These are phyloP conservation scores for Chlamydomonas schloesseri DNA, from an alignment of 139 green algal genomes.

Conservation along the genomic window DNA sequence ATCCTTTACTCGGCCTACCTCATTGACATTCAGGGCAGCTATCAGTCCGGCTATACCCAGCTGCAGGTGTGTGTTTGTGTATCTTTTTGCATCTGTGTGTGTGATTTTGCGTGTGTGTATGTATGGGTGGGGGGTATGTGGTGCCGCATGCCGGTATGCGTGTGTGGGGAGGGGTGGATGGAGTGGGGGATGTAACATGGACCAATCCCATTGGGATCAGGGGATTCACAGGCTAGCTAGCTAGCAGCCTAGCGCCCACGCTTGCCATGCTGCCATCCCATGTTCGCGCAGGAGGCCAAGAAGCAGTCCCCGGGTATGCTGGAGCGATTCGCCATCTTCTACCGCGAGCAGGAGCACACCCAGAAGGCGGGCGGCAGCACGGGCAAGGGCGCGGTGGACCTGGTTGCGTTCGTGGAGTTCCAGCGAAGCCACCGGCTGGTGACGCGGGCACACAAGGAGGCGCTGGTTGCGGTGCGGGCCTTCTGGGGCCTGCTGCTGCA, in stretches of 20 bases:
- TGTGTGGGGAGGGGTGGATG: too few relatives aligned
- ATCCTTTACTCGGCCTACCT: constrained; percentile 61
- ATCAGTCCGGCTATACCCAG: constrained; percentile 9
- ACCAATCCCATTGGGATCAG: too few relatives aligned
- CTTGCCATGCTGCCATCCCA: too few relatives aligned
- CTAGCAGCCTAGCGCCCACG: too few relatives aligned
- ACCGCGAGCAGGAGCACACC: constrained; percentile 51
- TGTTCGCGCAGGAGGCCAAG: constrained; percentile 11
- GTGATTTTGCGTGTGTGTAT: too few relatives aligned
- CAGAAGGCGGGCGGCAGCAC: constrained; percentile 23
- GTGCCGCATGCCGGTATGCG: too few relatives aligned
- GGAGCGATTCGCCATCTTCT: constrained; percentile 61
- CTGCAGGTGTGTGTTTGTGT: constrained; percentile 7
- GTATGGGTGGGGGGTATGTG: too few relatives aligned
- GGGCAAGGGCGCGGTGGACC: constrained; percentile 33
- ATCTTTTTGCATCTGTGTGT: too few relatives aligned
- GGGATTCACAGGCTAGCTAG: too few relatives aligned
- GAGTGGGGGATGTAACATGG: too few relatives aligned
- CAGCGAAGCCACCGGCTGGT: constrained; percentile 55
- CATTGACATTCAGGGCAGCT: constrained; percentile 39
- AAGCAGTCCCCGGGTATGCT: constrained; percentile 42
- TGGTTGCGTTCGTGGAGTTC: constrained; percentile 68
- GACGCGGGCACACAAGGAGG: constrained; percentile 37
- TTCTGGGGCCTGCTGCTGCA: constrained; percentile 55
- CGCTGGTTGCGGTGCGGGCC: constrained; percentile 37